Percentiles rank a stretch among this genome's conserved stretches.
Conservation (phyloP, 352 stramenopile species). For the Elongisporangium anandrum region DNA sequence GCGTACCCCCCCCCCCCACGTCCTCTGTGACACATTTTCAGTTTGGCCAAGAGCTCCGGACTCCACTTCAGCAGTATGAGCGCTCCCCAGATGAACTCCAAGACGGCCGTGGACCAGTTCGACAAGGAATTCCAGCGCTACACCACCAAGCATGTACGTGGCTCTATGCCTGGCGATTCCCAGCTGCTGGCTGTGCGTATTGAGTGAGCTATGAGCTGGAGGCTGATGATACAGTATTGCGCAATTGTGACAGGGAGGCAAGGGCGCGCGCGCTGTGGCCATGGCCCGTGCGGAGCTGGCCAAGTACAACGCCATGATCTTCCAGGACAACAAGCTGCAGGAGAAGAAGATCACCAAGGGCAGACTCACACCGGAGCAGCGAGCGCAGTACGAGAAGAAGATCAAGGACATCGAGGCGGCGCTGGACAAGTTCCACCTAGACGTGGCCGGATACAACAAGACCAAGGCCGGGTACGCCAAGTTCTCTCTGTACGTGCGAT, state of each 20-base stretch:
- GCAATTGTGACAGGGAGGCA: constrained; percentile 27
- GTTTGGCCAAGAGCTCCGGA: constrained; percentile 1
- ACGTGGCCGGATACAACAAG: constrained; percentile 73
- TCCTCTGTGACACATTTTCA: not conserved
- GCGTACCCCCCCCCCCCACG: no score
- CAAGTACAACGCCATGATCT: constrained; percentile 75
- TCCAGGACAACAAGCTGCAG: constrained; percentile 84
- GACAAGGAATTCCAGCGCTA: constrained; percentile 86
- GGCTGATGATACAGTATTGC: not conserved
- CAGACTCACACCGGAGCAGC: constrained; percentile 45
- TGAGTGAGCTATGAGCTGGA: not conserved
- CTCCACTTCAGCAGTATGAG: not conserved
- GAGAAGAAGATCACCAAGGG: constrained; percentile 63
- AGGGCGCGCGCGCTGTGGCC: constrained; percentile 66
- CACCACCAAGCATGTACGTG: constrained; percentile 70
- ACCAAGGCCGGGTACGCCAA: constrained; percentile 68
- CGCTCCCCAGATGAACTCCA: constrained; percentile 4
- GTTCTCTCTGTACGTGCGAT: not conserved
- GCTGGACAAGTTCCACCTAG: constrained; percentile 72
- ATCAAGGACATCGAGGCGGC: constrained; percentile 64
- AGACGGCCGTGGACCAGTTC: constrained; percentile 67
- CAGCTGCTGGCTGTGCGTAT: not conserved
- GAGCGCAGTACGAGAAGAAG: constrained; percentile 64
- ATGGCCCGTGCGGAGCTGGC: constrained; percentile 77
- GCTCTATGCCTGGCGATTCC: not conserved